phyloP scores from a whole-genome alignment of 2,329 filamentous ascomycete species.

The Ramularia collo-cygni region DNA sequence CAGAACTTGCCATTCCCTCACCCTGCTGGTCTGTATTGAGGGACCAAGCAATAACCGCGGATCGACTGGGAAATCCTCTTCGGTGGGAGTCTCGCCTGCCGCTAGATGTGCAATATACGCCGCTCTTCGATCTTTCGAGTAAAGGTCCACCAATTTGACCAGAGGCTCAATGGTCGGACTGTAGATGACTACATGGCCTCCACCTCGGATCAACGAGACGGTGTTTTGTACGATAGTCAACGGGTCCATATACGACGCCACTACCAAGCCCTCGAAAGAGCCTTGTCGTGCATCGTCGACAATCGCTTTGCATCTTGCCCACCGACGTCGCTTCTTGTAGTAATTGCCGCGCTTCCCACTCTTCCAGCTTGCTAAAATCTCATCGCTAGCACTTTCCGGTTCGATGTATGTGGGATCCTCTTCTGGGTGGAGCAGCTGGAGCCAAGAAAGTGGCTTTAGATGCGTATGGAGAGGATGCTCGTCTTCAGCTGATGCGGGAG shows the following conservation, averaged over 20 bases:
- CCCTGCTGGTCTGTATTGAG: conserved; percentile 71
- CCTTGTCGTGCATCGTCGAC: conserved; percentile 70
- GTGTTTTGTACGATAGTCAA: conserved; percentile 65
- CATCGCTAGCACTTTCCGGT: conserved; percentile 53
- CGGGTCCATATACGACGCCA: conserved; percentile 77
- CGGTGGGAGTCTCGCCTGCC: conserved; percentile 25
- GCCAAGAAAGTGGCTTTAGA: conserved; percentile 80
- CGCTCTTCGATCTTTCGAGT: conserved; percentile 69
- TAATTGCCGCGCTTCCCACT: conserved; percentile 76
- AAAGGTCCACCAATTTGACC: conserved; percentile 70
- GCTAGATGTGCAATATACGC: conserved; percentile 56
- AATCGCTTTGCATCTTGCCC: conserved; percentile 63
- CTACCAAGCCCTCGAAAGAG: conserved; percentile 73
- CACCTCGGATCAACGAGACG: conserved; percentile 74
- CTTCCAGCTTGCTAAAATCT: conserved; percentile 65
- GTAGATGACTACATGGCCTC: conserved; percentile 80
- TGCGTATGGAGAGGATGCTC: conserved; percentile 74
- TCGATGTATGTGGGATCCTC: conserved; percentile 69
- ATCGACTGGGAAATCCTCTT: conserved; percentile 76
- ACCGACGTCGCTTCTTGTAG: conserved; percentile 80
- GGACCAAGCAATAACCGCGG: conserved; percentile 76
- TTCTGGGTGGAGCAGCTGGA: conserved; percentile 75
- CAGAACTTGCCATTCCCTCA: conserved; percentile 80
- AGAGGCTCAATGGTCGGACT: conserved; percentile 74
- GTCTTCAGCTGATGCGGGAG: conserved; percentile 31